Conservation (phyloP, 768 basidiomycete species). For the Porpolomopsis calyptriformis region DNA sequence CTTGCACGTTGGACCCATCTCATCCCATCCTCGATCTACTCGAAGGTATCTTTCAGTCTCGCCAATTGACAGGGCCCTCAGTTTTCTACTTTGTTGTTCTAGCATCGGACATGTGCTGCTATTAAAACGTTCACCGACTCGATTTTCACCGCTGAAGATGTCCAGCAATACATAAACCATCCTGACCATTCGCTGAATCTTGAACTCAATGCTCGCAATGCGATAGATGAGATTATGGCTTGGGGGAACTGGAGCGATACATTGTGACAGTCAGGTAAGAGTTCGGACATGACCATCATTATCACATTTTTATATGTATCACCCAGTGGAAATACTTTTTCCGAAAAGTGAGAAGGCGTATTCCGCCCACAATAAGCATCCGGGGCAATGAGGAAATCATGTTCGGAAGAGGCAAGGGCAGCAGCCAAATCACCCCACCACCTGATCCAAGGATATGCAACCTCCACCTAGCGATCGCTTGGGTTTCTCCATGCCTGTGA, state of each 20-base stretch:
- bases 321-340: constrained; percentile 8
- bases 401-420: constrained; percentile 7
- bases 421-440: constrained; percentile 2
- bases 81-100: not conserved
- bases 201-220: constrained; percentile 18
- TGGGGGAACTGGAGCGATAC: constrained; percentile 9
- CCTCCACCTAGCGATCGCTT: constrained; percentile 8
- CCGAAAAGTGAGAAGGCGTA: constrained; percentile 3
- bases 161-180: constrained; percentile 2
- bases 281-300: constrained; percentile 1
- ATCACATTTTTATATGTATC: constrained; percentile 1
- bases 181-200: constrained; percentile 6
- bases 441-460: constrained; percentile 7
- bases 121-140: not conserved
- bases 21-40: not conserved
- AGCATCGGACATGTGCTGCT: not conserved
- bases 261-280: constrained; percentile 3
- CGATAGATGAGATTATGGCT: constrained; percentile 7
- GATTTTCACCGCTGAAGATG: not conserved
- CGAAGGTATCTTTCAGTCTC: not conserved
- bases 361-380: not conserved
- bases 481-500: constrained; percentile 5
- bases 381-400: constrained; percentile 7
- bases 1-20: constrained; percentile 1
- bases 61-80: not conserved